These are phyloP conservation scores for Crithidia expoeki DNA, from an alignment of 208 protist species.

Conservation along the genomic window DNA sequence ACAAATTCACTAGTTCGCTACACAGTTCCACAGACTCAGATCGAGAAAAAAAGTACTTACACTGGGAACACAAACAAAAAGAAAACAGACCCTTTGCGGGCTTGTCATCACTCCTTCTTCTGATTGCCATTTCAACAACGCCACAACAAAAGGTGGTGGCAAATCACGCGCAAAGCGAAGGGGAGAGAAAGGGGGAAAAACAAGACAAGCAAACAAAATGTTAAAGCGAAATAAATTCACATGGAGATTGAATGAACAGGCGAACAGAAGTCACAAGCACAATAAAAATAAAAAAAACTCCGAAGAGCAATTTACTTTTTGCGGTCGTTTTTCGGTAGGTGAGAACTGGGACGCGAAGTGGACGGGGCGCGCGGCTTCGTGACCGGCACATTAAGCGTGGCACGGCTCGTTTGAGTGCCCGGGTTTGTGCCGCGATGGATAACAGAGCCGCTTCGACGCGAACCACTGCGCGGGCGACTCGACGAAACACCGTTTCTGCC, in stretches of 20 bases:
- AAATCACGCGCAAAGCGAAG: conserved; percentile 1
- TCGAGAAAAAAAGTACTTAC: too few relatives aligned
- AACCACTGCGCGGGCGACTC: conserved; percentile 11
- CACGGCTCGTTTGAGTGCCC: conserved; percentile 25
- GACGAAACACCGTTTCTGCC: conserved; percentile 3
- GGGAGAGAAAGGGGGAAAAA: neutral
- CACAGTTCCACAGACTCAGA: too few relatives aligned
- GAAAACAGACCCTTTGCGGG: too few relatives aligned
- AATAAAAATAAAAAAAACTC: conserved; percentile 3
- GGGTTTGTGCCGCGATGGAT: conserved; percentile 7
- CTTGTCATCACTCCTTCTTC: too few relatives aligned
- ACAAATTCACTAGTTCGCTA: too few relatives aligned
- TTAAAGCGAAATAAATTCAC: too few relatives aligned
- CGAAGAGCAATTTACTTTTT: neutral
- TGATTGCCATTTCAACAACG: too few relatives aligned
- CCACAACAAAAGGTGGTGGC: neutral
- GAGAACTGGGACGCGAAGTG: neutral
- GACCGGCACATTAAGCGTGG: conserved; percentile 11
- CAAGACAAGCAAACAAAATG: neutral
- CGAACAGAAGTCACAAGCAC: too few relatives aligned
- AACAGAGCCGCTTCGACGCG: conserved; percentile 15
- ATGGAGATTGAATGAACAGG: too few relatives aligned
- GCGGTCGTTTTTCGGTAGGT: conserved; percentile 1
- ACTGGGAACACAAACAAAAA: too few relatives aligned
- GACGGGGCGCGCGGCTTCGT: conserved; percentile 12